These are phyloP conservation scores for Staphylotrichum tortipilum DNA, from an alignment of 495 filamentous ascomycete genomes.

Conservation along the genomic window DNA sequence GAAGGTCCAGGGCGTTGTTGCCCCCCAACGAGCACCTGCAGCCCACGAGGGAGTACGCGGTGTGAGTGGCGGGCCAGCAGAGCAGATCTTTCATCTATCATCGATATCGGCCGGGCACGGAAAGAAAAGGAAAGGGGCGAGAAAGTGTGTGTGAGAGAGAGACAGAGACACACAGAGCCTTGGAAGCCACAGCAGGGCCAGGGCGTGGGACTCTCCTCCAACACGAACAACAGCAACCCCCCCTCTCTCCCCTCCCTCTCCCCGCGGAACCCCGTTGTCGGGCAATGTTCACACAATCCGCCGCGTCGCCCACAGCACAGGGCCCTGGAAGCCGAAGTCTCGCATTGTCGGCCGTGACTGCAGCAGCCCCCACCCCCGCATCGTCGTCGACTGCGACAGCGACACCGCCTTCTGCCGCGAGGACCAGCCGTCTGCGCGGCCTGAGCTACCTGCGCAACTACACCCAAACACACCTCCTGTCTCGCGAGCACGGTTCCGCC, in stretches of 20 bases:
- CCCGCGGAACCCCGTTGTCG: no score
- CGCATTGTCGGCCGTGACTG: slow-evolving; percentile 35
- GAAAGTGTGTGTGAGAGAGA: no score
- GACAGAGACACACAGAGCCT: no score
- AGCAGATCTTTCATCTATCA: not conserved
- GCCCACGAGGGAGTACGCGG: no score
- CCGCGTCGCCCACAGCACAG: slow-evolving; percentile 38
- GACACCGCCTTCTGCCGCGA: slow-evolving; percentile 27
- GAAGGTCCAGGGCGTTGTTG: not conserved
- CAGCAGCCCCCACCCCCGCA: slow-evolving; percentile 35
- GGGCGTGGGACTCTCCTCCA: not conserved
- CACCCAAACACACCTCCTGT: slow-evolving; percentile 55
- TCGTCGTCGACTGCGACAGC: no score
- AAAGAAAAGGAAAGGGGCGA: no score
- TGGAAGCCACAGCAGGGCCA: no score
- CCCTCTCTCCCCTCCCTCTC: no score
- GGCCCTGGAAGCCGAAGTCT: slow-evolving; percentile 27
- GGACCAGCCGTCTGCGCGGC: slow-evolving; percentile 57
- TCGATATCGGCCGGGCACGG: no score
- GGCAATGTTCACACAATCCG: slow-evolving; percentile 48
- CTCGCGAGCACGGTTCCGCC: slow-evolving; percentile 37
- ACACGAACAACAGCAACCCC: not conserved
- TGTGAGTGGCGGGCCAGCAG: no score
- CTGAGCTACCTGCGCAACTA: slow-evolving; percentile 68
- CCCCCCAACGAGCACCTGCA: not conserved